Conservation (phyloP, 2,329 filamentous ascomycete genomes). For the Sclerotinia glacialis region DNA sequence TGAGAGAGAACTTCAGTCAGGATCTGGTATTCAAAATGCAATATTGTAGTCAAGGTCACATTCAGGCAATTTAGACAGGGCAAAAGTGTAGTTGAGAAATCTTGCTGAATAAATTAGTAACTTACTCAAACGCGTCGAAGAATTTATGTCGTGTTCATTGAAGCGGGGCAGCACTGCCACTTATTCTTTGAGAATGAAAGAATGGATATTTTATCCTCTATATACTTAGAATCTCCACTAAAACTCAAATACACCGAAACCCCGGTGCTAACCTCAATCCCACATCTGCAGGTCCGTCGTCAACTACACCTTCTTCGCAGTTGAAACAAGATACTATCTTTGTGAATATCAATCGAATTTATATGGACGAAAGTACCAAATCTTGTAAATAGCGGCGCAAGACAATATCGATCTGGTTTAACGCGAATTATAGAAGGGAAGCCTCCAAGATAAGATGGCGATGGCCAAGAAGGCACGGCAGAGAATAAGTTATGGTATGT, state of each 20-base stretch:
- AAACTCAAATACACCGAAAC: slow-evolving; percentile 15
- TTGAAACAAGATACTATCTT: background rate
- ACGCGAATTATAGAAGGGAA: slow-evolving; percentile 1
- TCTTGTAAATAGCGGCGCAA: background rate
- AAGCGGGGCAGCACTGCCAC: no score
- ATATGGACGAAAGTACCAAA: background rate
- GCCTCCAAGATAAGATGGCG: slow-evolving; percentile 22
- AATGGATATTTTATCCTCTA: no score
- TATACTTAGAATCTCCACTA: slow-evolving; percentile 19
- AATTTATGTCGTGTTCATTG: no score
- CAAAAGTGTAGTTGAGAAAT: no score
- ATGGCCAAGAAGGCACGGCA: slow-evolving; percentile 69
- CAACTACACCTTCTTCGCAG: background rate
- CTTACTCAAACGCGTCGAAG: no score
- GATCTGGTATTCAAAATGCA: no score
- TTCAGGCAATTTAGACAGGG: no score
- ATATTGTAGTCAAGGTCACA: no score
- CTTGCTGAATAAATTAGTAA: no score
- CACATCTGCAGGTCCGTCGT: slow-evolving; percentile 11
- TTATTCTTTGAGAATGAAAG: no score
- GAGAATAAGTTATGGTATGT: slow-evolving; percentile 67
- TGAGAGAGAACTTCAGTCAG: no score
- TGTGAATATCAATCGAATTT: background rate
- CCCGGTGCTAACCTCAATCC: slow-evolving; percentile 12
- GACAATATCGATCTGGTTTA: background rate